These are phyloP conservation scores for Penicillium brevicompactum DNA, from an alignment of 2,329 filamentous ascomycete species.

Conservation along the genomic window DNA sequence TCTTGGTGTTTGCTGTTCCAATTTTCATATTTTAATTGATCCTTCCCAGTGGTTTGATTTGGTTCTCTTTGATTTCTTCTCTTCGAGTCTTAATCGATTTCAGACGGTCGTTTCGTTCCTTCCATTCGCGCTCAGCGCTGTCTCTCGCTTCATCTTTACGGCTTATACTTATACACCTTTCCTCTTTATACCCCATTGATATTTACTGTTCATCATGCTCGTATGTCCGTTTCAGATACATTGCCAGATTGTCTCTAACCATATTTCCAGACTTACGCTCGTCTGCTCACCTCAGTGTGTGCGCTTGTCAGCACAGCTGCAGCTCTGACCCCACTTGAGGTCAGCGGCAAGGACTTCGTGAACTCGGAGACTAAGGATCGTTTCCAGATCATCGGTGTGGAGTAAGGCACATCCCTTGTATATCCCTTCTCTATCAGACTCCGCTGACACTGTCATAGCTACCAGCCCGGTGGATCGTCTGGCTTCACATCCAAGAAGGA, in stretches of 20 bases:
- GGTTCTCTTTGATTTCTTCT: slow-evolving; percentile 1
- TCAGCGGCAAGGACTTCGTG: slow-evolving; percentile 64
- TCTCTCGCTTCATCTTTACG: slow-evolving; percentile 21
- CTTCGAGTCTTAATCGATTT: not conserved
- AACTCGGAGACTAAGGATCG: slow-evolving; percentile 60
- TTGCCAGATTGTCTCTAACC: not conserved
- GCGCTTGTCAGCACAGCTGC: slow-evolving; percentile 49
- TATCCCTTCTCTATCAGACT: not conserved
- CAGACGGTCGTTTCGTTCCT: slow-evolving; percentile 12
- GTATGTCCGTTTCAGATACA: slow-evolving; percentile 15
- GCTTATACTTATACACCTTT: slow-evolving; percentile 1
- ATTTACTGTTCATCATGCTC: slow-evolving; percentile 23
- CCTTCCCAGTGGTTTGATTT: not conserved
- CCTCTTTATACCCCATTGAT: not conserved
- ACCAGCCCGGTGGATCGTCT: slow-evolving; percentile 64
- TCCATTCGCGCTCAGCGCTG: slow-evolving; percentile 18
- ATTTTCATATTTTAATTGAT: not conserved
- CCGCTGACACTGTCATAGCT: slow-evolving; percentile 41
- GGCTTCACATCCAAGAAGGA: slow-evolving; percentile 59
- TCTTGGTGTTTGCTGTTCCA: not conserved
- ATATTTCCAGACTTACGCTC: slow-evolving; percentile 28
- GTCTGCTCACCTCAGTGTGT: slow-evolving; percentile 43
- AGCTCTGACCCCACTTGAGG: slow-evolving; percentile 59
- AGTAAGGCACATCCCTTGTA: slow-evolving; percentile 44
- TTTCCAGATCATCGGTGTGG: slow-evolving; percentile 65